Base-by-base conservation (phyloP, 108 stramenopile species). In the Pseudonitzschia delicatissima region DNA sequence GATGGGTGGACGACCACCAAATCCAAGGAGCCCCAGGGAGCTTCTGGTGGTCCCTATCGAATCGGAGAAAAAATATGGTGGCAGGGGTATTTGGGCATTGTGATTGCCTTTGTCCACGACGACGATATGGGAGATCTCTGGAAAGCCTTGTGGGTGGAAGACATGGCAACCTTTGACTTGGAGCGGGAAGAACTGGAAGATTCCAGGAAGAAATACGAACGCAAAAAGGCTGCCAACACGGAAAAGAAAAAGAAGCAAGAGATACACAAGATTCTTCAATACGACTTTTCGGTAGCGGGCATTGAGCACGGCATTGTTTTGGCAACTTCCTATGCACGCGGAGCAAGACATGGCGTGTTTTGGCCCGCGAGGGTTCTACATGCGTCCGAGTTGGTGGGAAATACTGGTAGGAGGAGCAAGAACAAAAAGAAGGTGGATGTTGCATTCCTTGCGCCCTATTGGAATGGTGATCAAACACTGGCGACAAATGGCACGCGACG, bases 311-410 rank as follows among this genome's bases (percentile, higher is more conserved):
- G 93, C 9, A 94, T 94, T 21, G 73, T 94, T 50, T 74, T 94
- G 4, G 93, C 90, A 12, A 62, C 72, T 3, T 76, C 88, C 15
- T 79, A 74, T 45, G 73, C 73, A 35, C 68, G 62, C 57, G 77
- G 79, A 25, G 80, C 84, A 17, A 72, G 84, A 67, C 75, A 64
- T 32, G 90, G 90, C 26, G 82, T 88, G 0, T 73, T 82, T 26
- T 94, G 93, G 93, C 93, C 93, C 27, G 93, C 93, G 17, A 64
- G 93, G 69, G 80, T 94, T 11, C 68, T 86, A 81, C 90, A 94
- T 68, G 83, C 83, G 8, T 76, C 83, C 11, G 93, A 94, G 50
- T 53, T 70, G 13, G 72, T 47, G 15, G 29, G 47, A 15, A 25
- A 40, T 8, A 62, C 17, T 3, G 25, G 39, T 17, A 63, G 79